These are phyloP conservation scores for Boletus pseudopeckii DNA, from an alignment of 768 basidiomycete genomes.

Conservation along the genomic window DNA sequence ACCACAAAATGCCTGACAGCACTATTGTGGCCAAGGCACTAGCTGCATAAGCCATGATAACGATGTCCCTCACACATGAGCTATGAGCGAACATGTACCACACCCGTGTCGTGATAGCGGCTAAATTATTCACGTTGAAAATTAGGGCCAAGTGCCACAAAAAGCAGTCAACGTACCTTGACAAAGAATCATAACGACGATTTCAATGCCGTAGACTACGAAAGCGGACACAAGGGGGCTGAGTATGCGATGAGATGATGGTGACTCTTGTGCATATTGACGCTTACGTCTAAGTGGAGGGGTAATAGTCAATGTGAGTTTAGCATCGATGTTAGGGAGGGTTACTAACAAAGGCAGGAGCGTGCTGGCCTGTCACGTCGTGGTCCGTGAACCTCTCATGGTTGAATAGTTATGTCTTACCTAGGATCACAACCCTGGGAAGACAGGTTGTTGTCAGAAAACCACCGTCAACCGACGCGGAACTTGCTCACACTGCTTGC, in stretches of 20 bases:
- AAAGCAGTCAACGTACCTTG: conserved; percentile 6
- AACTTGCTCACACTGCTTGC: conserved; percentile 4
- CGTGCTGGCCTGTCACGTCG: neutral
- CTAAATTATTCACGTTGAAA: neutral
- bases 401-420: neutral
- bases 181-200: conserved; percentile 5
- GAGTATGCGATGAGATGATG: neutral
- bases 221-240: neutral
- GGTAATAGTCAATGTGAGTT: neutral
- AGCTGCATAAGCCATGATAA: neutral
- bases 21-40: neutral
- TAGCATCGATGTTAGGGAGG: neutral
- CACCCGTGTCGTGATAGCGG: conserved; percentile 14
- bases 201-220: neutral
- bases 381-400: neutral
- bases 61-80: neutral
- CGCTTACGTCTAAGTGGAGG: conserved; percentile 4
- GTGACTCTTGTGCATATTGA: neutral
- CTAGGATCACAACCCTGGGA: conserved; percentile 2
- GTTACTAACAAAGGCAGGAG: neutral
- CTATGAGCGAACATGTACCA: conserved; percentile 16
- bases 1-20: neutral
- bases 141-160: neutral
- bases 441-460: neutral
- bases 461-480: neutral